phyloP scores from a whole-genome alignment of 148 eudicot species.

The Polygonum maritimum region DNA sequence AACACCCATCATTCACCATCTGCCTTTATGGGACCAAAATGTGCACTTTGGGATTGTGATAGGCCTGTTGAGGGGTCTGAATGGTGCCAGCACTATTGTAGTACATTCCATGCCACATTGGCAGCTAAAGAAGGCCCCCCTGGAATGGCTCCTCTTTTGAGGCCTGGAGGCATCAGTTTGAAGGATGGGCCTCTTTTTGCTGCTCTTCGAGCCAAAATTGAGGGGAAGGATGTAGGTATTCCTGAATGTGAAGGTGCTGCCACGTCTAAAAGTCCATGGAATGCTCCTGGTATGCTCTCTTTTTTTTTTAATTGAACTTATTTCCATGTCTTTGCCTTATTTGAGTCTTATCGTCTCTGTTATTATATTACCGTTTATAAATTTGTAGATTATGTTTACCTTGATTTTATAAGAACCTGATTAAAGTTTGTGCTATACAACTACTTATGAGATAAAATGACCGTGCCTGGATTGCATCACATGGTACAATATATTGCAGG shows the following conservation, averaged over 20 bases:
- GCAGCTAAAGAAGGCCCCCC: conserved; percentile 36
- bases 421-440: background rate
- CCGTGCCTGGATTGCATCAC: too few species aligned
- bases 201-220: conserved; percentile 32
- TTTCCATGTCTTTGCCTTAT: background rate
- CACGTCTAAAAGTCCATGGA: conserved; percentile 42
- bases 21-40: conserved; percentile 38
- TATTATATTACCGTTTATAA: background rate
- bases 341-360: background rate
- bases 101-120: conserved; percentile 33
- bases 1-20: conserved; percentile 30
- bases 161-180: conserved; percentile 41
- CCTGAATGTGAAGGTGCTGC: conserved; percentile 46
- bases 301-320: background rate
- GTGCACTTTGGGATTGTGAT: conserved; percentile 45
- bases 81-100: conserved; percentile 29
- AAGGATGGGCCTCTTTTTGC: conserved; percentile 35
- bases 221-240: conserved; percentile 42
- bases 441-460: background rate
- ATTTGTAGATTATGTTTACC: background rate
- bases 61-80: conserved; percentile 34
- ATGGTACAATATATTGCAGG: too few species aligned
- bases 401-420: background rate
- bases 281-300: conserved; percentile 34
- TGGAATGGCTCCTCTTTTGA: conserved; percentile 34